These are phyloP conservation scores for Symbiodinium pilosum DNA, from an alignment of 73 alveolate species.

Conservation along the genomic window DNA sequence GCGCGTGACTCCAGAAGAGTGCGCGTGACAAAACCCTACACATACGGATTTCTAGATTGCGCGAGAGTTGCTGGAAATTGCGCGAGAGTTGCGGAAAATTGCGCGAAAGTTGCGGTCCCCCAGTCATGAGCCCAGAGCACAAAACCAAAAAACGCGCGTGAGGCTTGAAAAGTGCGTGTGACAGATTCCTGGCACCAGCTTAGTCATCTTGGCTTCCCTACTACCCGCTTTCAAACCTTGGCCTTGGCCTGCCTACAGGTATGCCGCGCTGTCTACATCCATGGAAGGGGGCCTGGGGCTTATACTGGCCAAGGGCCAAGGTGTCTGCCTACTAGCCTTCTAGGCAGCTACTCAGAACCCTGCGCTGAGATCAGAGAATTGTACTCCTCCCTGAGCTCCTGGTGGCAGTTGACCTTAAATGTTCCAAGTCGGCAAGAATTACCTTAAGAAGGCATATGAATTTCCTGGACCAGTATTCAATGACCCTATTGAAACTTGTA, in stretches of 20 bases:
- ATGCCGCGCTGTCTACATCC: not conserved
- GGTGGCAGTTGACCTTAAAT: not conserved
- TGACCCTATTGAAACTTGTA: no score
- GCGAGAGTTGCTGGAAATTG: not conserved
- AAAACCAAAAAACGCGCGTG: not conserved
- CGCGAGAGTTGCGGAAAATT: slow-evolving; percentile 14
- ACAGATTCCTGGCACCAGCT: no score
- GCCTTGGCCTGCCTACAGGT: not conserved
- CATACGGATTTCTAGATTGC: not conserved
- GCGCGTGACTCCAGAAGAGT: not conserved
- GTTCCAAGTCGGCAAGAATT: no score
- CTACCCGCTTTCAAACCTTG: not conserved
- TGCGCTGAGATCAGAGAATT: not conserved
- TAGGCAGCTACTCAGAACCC: not conserved
- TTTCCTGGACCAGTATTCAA: no score
- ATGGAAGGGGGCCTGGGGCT: not conserved
- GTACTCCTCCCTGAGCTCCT: not conserved
- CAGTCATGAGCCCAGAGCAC: not conserved
- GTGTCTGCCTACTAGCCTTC: no score
- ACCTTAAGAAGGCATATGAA: no score
- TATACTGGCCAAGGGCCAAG: no score
- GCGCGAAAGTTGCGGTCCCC: not conserved
- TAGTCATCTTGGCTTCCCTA: no score
- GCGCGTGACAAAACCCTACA: not conserved
- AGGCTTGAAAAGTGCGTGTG: no score